These are phyloP conservation scores for Paraurostyla sp. DNA, from an alignment of 73 alveolate genomes.

Conservation along the genomic window DNA sequence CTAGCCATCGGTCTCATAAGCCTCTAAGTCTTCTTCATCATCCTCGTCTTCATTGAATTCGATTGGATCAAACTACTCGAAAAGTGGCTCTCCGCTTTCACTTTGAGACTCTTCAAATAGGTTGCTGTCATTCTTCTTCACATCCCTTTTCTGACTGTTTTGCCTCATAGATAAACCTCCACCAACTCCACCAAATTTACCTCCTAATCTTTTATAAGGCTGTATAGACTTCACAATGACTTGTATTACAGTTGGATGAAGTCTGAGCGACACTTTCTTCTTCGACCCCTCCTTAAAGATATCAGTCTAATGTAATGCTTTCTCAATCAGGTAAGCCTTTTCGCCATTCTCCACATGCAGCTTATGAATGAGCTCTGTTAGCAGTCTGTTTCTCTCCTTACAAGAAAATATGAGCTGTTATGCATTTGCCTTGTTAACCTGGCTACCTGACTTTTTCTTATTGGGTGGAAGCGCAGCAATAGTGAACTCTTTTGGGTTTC, in stretches of 20 bases:
- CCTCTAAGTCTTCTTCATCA: not conserved
- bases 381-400: slow-evolving; percentile 40
- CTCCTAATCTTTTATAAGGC: slow-evolving; percentile 1
- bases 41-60: slow-evolving; percentile 14
- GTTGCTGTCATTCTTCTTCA: no score
- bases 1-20: slow-evolving; percentile 13
- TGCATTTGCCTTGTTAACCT: slow-evolving; percentile 18
- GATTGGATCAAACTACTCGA: not conserved
- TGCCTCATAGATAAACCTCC: no score
- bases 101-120: not conserved
- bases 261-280: not conserved
- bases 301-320: slow-evolving; percentile 36
- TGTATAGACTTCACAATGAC: not conserved
- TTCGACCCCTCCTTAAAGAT: not conserved
- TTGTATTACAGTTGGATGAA: slow-evolving; percentile 22
- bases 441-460: not conserved
- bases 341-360: not conserved
- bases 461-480: slow-evolving; percentile 17
- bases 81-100: not conserved
- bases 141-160: no score
- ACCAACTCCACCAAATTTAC: not conserved
- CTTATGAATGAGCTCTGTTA: slow-evolving; percentile 44
- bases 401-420: slow-evolving; percentile 13
- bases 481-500: slow-evolving; percentile 56
- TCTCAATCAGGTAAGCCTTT: slow-evolving; percentile 25